Conservation (phyloP, 2,329 filamentous ascomycete species). For the Colletotrichum lupini region DNA sequence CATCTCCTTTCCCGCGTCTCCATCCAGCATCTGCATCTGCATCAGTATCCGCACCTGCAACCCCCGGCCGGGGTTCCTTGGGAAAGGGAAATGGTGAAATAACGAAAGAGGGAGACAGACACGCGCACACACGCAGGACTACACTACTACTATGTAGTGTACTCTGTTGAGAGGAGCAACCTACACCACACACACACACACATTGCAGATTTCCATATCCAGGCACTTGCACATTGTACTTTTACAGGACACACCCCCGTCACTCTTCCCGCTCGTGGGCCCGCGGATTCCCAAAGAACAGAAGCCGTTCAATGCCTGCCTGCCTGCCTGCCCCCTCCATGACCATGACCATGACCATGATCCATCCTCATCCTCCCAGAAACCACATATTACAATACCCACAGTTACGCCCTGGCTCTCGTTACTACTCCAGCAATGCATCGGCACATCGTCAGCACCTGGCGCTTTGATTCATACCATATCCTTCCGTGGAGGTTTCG, state of each 20-base stretch:
- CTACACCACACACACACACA: background rate
- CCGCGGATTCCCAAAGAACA: slow-evolving; percentile 12
- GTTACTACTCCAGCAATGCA: background rate
- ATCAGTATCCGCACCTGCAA: background rate
- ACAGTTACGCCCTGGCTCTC: slow-evolving; percentile 7
- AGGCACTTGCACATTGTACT: background rate
- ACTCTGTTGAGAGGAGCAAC: background rate
- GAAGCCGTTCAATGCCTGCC: background rate
- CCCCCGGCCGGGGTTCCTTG: slow-evolving; percentile 14
- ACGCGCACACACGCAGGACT: background rate
- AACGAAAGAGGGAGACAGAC: background rate
- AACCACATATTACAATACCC: background rate
- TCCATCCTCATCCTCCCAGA: background rate
- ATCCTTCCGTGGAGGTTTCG: background rate
- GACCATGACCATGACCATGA: background rate
- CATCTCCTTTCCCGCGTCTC: slow-evolving; percentile 28
- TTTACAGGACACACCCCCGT: background rate
- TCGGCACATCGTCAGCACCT: background rate
- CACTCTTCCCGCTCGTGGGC: slow-evolving; percentile 7
- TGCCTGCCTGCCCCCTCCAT: background rate
- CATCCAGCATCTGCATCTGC: slow-evolving; percentile 12
- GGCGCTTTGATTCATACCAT: background rate
- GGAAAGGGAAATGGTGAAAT: slow-evolving; percentile 23
- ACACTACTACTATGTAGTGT: background rate
- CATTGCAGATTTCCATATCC: background rate